These are phyloP conservation scores for Macrophomina pseudophaseolina DNA, from an alignment of 2,329 filamentous ascomycete genomes.

Conservation along the genomic window DNA sequence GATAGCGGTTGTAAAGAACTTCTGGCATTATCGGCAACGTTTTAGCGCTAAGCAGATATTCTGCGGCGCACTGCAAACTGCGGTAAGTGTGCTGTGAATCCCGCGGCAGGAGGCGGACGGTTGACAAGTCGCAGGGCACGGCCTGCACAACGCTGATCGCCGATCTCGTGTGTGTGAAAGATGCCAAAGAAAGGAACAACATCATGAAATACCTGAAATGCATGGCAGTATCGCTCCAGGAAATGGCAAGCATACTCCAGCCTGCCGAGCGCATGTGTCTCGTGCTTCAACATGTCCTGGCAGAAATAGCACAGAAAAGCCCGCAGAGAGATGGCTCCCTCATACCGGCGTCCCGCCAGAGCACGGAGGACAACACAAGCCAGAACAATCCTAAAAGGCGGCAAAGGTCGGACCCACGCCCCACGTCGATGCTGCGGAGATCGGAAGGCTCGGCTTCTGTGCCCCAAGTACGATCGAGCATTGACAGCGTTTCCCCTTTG, in stretches of 20 bases:
- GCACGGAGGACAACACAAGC: background rate
- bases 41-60: conserved; percentile 59
- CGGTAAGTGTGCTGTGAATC: conserved; percentile 36
- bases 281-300: conserved; percentile 59
- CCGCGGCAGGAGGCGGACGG: background rate
- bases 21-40: conserved; percentile 60
- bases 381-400: conserved; percentile 4
- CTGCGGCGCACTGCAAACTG: conserved; percentile 59
- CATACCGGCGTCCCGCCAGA: conserved; percentile 8
- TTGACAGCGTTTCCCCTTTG: background rate
- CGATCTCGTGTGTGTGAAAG: conserved; percentile 48
- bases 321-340: conserved; percentile 30
- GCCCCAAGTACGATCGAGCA: background rate
- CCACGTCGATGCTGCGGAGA: conserved; percentile 1
- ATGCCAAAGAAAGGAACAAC: conserved; percentile 44
- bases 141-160: conserved; percentile 61
- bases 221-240: conserved; percentile 56
- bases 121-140: conserved; percentile 48
- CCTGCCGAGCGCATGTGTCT: conserved; percentile 61
- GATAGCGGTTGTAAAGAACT: conserved; percentile 58
- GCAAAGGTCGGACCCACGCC: conserved; percentile 14
- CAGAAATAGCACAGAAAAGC: conserved; percentile 45
- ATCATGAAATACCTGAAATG: conserved; percentile 60
- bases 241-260: conserved; percentile 60
- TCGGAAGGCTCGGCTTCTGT: conserved; percentile 2